Conservation (phyloP, 2,329 filamentous ascomycete genomes). For the Davidsoniella eucalypti region DNA sequence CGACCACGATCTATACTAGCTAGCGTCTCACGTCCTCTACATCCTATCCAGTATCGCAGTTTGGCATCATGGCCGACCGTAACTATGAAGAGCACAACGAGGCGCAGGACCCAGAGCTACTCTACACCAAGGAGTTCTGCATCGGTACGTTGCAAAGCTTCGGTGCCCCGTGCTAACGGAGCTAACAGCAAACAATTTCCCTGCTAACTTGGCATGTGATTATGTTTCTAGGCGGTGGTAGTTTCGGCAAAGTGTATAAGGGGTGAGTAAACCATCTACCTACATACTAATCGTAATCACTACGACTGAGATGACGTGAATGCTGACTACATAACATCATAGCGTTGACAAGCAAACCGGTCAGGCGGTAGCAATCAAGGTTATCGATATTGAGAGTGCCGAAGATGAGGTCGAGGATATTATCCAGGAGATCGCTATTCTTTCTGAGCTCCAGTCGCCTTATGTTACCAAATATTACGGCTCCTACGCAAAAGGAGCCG, state of each 20-base stretch:
- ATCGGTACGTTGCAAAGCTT: slow-evolving; percentile 43
- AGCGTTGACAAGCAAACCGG: slow-evolving; percentile 88
- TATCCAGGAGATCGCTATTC: slow-evolving; percentile 93
- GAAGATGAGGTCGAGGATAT: slow-evolving; percentile 99
- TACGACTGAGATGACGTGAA: neutral
- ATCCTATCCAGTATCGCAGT: neutral
- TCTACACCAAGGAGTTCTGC: slow-evolving; percentile 87
- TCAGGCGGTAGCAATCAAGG: slow-evolving; percentile 89
- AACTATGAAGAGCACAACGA: slow-evolving; percentile 33
- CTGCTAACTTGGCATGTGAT: slow-evolving; percentile 16
- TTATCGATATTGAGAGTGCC: slow-evolving; percentile 97
- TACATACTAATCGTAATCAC: neutral
- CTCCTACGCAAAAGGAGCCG: slow-evolving; percentile 86
- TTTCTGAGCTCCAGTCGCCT: slow-evolving; percentile 87
- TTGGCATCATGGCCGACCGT: slow-evolving; percentile 28
- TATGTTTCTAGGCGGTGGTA: slow-evolving; percentile 58
- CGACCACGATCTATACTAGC: neutral
- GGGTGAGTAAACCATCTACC: slow-evolving; percentile 39
- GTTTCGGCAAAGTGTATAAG: slow-evolving; percentile 98
- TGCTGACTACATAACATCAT: neutral
- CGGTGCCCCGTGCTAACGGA: slow-evolving; percentile 6
- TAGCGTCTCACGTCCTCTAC: neutral
- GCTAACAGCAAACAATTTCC: neutral
- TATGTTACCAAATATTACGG: slow-evolving; percentile 98
- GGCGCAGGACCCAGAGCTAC: slow-evolving; percentile 64